A percentile compares a stretch with the other conserved stretches of the same genome.
Conservation (phyloP, 768 basidiomycete genomes). For the Termitomyces sp. region DNA sequence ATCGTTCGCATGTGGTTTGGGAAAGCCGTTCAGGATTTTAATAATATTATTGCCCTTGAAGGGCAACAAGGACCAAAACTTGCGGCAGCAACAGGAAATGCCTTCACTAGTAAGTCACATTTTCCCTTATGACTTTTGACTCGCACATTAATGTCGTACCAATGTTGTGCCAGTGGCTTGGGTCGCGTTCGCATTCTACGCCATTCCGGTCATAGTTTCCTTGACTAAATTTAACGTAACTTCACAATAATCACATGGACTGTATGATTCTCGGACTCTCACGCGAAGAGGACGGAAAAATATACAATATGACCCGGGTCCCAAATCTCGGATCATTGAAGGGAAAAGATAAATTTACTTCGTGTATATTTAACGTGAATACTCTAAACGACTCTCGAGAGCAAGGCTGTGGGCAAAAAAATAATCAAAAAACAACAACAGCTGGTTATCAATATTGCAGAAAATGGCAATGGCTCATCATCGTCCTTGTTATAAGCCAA, state of each 20-base stretch:
- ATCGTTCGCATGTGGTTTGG: conserved; percentile 79
- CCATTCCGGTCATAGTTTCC: conserved; percentile 62
- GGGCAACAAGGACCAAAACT: conserved; percentile 53
- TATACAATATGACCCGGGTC: not conserved
- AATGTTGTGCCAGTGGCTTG: conserved; percentile 59
- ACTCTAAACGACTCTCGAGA: not conserved
- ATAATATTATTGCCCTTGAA: conserved; percentile 47
- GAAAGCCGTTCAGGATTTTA: conserved; percentile 76
- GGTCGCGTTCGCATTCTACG: conserved; percentile 73
- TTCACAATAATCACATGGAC: conserved; percentile 9
- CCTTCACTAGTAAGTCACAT: conserved; percentile 62
- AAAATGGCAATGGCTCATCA: not conserved
- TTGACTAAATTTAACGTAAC: conserved; percentile 64
- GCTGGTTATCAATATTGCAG: not conserved
- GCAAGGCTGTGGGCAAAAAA: not conserved
- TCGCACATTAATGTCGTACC: not conserved
- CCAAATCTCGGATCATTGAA: not conserved
- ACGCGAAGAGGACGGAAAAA: not conserved
- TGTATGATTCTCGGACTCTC: not conserved
- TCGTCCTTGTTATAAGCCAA: not conserved
- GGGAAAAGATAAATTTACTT: not conserved
- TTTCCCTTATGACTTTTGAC: not conserved
- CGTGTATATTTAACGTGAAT: not conserved
- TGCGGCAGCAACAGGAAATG: conserved; percentile 60
- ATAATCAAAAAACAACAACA: not conserved